phyloP scores from a whole-genome alignment of 2,329 filamentous ascomycete genomes.

The Sporothrix schenckii region DNA sequence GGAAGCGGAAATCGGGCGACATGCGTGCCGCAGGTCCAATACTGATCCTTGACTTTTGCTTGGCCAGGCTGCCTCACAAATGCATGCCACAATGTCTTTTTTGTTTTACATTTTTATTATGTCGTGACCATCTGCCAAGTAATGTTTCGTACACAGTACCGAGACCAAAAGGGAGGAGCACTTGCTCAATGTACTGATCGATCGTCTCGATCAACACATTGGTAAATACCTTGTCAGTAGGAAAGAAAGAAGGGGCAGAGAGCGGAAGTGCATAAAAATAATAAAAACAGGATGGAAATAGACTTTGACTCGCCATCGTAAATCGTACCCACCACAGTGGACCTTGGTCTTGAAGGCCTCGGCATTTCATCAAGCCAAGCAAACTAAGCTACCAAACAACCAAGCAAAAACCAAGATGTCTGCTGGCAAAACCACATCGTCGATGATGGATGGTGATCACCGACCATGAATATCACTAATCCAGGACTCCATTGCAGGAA shows the following conservation, averaged over 20 bases:
- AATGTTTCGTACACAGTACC: not conserved
- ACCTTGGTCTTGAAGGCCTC: not conserved
- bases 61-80: constrained; percentile 16
- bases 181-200: not conserved
- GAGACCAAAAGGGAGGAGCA: constrained; percentile 1
- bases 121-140: constrained; percentile 13
- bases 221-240: not conserved
- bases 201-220: not conserved
- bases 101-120: not conserved
- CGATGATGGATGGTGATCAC: not conserved
- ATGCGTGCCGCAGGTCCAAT: too few species aligned
- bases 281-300: too few species aligned
- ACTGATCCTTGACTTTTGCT: not conserved
- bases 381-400: not conserved
- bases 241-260: not conserved
- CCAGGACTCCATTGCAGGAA: not conserved
- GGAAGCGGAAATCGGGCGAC: constrained; percentile 1
- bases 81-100: not conserved
- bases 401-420: not conserved
- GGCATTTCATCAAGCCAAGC: constrained; percentile 15
- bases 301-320: not conserved
- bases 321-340: not conserved
- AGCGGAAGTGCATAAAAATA: too few species aligned
- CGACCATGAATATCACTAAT: not conserved
- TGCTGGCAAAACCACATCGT: not conserved